Evolutionary conservation across 2,329 filamentous ascomycete genomes (phyloP), one percentile per base, ranked within the genome.

Genomic region (Aspergillus fumigatiaffinis): DNA sequence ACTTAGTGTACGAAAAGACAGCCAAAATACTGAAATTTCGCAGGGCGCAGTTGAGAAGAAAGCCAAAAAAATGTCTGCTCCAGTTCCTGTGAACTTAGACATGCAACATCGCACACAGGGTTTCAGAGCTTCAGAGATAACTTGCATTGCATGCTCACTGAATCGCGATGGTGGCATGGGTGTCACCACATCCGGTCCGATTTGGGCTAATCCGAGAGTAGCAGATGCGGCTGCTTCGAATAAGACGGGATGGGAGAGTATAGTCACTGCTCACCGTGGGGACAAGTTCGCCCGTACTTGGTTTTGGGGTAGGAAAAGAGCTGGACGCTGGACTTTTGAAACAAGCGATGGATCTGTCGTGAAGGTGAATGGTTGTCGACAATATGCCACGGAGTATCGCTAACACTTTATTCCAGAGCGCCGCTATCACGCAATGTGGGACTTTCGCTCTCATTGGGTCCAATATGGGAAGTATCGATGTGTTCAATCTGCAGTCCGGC

Each of bases 401-500:
- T 47, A 47, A 47, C 44, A 10, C 21, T 25, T 21, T 26, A 47
- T 47, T 26, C 5, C 12, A 47, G 44, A 47, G 44, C 23, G 44
- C 26, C 21, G 44, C 44, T 23, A 47, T 47, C 44, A 47, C 44
- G 10, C 44, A 14, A 14, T 47, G 44, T 20, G 48, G 23, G 47
- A 46, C n/a, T 48, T 21, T 35, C 26, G 21, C 28, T 26, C 48
- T 48, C 42, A 52, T 99, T 23, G 94, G 94, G 1, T 97, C 93
- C 1, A 86, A 85, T 29, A 86, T 83, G 41, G 94, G 94, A 46
- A 85, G 86, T 35, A 87, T 99, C 55, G 92, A 97, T 72, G 93
- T 96, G 88, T 97, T 90, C 83, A 99, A 99, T 71, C 79, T 99
- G 57, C 94, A 99, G 73, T 97, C 94, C 48, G 94, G 94, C 48